phyloP scores from a whole-genome alignment of 1,284 basidiomycete species.

The Rhodotorula sp. region DNA sequence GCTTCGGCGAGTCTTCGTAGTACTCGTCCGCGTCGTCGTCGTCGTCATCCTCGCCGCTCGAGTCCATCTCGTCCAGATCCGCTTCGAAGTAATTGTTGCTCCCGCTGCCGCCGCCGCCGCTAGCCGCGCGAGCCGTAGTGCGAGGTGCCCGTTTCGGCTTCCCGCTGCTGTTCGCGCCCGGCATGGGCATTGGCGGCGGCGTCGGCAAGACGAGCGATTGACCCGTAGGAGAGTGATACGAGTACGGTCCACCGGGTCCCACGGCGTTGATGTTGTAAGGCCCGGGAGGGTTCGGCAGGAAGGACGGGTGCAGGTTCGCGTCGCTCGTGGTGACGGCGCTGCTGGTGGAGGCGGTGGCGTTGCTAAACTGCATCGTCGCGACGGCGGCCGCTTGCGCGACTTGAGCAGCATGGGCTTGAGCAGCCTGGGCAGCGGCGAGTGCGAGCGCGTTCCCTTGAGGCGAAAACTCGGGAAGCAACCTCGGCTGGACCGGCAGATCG shows the following conservation, averaged over 20 bases:
- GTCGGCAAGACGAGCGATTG: neutral
- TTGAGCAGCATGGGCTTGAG: slow-evolving; percentile 5
- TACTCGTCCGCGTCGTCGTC: neutral
- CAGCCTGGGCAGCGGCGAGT: slow-evolving; percentile 11
- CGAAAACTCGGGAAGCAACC: slow-evolving; percentile 5
- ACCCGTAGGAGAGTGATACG: slow-evolving; percentile 10
- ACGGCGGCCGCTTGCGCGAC: neutral
- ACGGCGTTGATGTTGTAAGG: neutral
- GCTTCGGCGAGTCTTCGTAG: neutral
- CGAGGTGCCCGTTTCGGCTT: neutral
- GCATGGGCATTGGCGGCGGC: neutral
- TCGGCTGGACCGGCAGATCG: neutral
- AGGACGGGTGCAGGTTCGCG: neutral
- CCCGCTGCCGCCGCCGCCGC: neutral
- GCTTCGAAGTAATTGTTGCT: slow-evolving; percentile 4
- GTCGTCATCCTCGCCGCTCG: slow-evolving; percentile 4
- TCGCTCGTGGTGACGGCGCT: neutral
- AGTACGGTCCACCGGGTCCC: slow-evolving; percentile 4
- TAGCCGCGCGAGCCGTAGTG: neutral
- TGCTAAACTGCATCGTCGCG: slow-evolving; percentile 1
- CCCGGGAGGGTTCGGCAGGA: neutral
- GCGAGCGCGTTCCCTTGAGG: slow-evolving; percentile 13
- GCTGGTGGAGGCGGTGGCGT: neutral
- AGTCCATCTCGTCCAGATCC: neutral
- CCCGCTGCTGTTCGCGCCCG: neutral